A percentile compares a stretch with the other conserved stretches of the same genome.
phyloP scores from a whole-genome alignment of 208 protist genomes.

The Ichthyophonus hoferi region DNA sequence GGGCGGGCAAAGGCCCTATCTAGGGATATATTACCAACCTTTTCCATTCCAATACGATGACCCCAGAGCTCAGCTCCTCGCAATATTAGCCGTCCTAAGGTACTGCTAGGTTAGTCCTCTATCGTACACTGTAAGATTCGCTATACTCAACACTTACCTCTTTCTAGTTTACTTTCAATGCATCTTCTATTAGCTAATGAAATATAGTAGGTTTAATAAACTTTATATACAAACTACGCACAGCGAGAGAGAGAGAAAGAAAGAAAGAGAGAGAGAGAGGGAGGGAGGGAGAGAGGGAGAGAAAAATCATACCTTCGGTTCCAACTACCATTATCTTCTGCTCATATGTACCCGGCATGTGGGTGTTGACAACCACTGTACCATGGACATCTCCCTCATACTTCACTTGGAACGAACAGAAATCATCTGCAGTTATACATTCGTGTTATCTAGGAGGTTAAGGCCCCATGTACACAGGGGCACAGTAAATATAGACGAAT shows the following conservation, averaged over 20 bases:
- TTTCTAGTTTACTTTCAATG: too few species aligned
- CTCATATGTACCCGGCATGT: slow-evolving; percentile 39
- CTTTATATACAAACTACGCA: not conserved
- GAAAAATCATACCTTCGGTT: slow-evolving; percentile 1
- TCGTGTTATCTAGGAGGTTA: too few species aligned
- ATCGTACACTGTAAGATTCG: too few species aligned
- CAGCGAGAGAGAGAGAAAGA: not conserved
- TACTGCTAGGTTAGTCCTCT: too few species aligned
- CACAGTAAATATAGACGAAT: too few species aligned
- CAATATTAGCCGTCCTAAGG: not conserved
- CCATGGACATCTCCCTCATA: slow-evolving; percentile 17
- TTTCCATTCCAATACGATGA: slow-evolving; percentile 12
- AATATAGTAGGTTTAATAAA: too few species aligned
- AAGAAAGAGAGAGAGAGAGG: not conserved
- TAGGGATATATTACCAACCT: too few species aligned
- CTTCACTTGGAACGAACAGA: slow-evolving; percentile 39
- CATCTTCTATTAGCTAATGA: too few species aligned
- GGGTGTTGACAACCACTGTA: slow-evolving; percentile 36
- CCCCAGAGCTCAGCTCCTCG: not conserved
- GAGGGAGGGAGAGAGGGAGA: not conserved
- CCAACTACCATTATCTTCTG: slow-evolving; percentile 33
- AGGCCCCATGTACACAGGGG: too few species aligned
- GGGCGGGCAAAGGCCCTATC: too few species aligned
- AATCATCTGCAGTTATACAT: slow-evolving; percentile 41
- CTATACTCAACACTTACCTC: too few species aligned